Percentiles rank a stretch among this genome's conserved stretches.
Conservation (phyloP, 2,329 filamentous ascomycete genomes). For the Hirsutella thompsonii region DNA sequence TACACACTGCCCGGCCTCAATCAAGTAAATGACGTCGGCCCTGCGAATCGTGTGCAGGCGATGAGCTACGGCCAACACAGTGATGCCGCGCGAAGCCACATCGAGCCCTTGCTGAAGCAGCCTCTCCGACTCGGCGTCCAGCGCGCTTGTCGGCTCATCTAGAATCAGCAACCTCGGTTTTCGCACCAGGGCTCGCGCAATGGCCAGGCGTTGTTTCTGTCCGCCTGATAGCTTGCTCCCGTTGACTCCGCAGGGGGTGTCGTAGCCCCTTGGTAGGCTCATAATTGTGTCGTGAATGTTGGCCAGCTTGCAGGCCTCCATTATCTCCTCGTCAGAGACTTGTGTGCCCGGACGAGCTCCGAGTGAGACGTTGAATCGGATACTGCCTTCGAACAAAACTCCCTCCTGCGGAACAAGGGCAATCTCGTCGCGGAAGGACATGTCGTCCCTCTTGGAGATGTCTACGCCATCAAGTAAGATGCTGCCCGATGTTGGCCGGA, state of each 20-base stretch:
- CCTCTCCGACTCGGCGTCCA: slow-evolving; percentile 58
- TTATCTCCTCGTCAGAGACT: slow-evolving; percentile 40
- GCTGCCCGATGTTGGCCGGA: slow-evolving; percentile 32
- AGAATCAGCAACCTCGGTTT: slow-evolving; percentile 61
- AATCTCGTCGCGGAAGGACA: slow-evolving; percentile 30
- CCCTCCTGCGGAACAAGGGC: slow-evolving; percentile 37
- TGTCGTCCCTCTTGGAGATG: slow-evolving; percentile 14
- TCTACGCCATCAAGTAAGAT: slow-evolving; percentile 35
- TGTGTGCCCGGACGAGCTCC: slow-evolving; percentile 35
- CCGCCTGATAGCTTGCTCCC: slow-evolving; percentile 65
- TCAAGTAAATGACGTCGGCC: slow-evolving; percentile 42
- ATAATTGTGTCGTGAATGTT: slow-evolving; percentile 57
- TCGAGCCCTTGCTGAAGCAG: slow-evolving; percentile 56
- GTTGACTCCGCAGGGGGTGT: slow-evolving; percentile 54
- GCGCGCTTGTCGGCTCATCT: slow-evolving; percentile 69
- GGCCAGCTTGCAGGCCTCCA: slow-evolving; percentile 48
- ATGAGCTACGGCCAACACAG: slow-evolving; percentile 47
- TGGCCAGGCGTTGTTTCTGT: slow-evolving; percentile 65
- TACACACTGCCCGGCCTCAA: slow-evolving; percentile 38
- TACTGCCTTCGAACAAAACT: slow-evolving; percentile 34
- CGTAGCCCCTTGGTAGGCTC: slow-evolving; percentile 49
- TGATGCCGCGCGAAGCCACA: slow-evolving; percentile 36
- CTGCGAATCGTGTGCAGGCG: slow-evolving; percentile 41
- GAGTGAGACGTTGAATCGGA: slow-evolving; percentile 34
- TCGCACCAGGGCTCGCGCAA: slow-evolving; percentile 63